Conservation (phyloP, 2,329 filamentous ascomycete genomes). For the Botrytis medusae region DNA sequence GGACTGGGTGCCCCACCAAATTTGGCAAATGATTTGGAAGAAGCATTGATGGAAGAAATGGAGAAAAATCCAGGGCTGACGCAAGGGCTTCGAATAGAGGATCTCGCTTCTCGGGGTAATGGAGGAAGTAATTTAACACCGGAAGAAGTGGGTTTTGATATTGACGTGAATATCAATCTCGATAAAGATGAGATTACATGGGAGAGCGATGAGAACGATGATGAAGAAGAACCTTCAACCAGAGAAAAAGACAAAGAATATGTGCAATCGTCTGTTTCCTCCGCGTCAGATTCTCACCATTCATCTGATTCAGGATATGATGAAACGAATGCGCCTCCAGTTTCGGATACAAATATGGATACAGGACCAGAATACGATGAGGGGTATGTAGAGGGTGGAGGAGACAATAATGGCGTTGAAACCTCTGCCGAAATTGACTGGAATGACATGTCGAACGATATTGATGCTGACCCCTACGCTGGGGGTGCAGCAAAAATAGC, state of each 20-base stretch:
- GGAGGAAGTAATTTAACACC: constrained; percentile 9
- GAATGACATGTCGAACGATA: constrained; percentile 10
- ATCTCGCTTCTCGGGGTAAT: background rate
- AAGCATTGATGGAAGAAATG: constrained; percentile 8
- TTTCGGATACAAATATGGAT: background rate
- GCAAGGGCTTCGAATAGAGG: background rate
- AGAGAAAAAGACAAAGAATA: background rate
- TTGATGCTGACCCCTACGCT: background rate
- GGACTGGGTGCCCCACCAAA: background rate
- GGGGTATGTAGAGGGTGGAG: background rate
- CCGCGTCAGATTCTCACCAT: background rate
- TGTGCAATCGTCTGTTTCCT: background rate
- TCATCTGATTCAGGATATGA: constrained; percentile 1
- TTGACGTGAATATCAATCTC: background rate
- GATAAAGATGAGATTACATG: constrained; percentile 11
- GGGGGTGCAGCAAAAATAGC: background rate
- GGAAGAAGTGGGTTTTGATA: background rate
- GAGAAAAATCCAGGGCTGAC: background rate
- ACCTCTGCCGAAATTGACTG: background rate
- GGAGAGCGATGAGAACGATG: background rate
- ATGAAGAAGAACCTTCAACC: background rate
- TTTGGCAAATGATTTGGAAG: constrained; percentile 8
- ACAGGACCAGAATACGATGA: background rate
- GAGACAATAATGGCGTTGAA: background rate
- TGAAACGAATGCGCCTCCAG: background rate